Evolutionary conservation across 1,284 basidiomycete species (phyloP), one percentile per base, ranked within the genome.

Genomic region (Entoloma clypeatum): DNA sequence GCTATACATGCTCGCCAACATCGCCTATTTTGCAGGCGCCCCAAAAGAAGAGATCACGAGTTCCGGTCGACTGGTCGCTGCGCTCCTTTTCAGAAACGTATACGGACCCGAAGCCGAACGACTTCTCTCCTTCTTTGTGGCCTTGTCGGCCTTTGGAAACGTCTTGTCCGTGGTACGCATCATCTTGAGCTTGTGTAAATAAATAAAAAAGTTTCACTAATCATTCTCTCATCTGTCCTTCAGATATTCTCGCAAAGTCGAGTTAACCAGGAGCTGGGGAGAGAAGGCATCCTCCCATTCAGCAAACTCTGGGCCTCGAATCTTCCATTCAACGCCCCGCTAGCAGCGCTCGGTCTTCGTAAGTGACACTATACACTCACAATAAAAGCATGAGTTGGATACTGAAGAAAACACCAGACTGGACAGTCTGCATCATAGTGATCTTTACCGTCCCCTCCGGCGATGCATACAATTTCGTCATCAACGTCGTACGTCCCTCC

Each of bases 91-190:
- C 51, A 65, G 72, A 22, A 71, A 72, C 52, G 54, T 78, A 13
- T 77, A 68, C 54, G 76, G 76, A 3, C 53, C 60, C 8, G 50
- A 55, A 9, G 64, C 72, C 1, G 71, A 73, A 44, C 59, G 65
- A 42, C 49, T 55, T 4, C 60, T 78, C 3, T 72, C 71, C 41
- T 59, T 61, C 0, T 59, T 76, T 1, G 68, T 78, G 18, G 71
- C 74, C 1, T 50, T 76, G 3, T 75, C 73, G 1, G 62, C 70
- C 1, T 49, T 76, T 2, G 77, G 74, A 9, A 75, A 74, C 46
- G 62, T 75, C 16, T 52, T 78, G 18, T 61, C 44, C n/a, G 48
- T 61, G 45, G 61, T 61, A 36, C 4, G 55, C 52, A 5, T 8
- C n/a, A 16, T 36, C 14, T 26, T n/a, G n/a, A n/a, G n/a, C n/a